Conservation (phyloP, 352 stramenopile genomes). For the Albugo laibachii region DNA sequence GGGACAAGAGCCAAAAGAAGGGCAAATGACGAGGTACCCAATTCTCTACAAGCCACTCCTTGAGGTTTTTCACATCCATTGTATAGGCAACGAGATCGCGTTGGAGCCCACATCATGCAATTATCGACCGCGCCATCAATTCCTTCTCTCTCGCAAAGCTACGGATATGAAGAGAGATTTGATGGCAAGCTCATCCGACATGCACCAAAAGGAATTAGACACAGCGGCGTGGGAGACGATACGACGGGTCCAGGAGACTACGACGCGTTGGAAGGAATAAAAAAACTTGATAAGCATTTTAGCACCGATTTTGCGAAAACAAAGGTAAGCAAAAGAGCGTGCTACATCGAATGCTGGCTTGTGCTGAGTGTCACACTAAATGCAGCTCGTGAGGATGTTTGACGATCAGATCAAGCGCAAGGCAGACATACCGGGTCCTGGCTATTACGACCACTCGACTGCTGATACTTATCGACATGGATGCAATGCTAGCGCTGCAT, state of each 20-base stretch:
- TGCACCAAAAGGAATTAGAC: slow-evolving; percentile 25
- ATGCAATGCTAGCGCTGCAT: slow-evolving; percentile 32
- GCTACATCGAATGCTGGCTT: neutral
- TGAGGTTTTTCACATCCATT: slow-evolving; percentile 12
- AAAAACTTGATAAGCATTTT: slow-evolving; percentile 37
- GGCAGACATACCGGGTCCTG: slow-evolving; percentile 31
- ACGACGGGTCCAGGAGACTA: slow-evolving; percentile 53
- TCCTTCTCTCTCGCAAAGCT: slow-evolving; percentile 45
- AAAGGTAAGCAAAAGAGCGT: slow-evolving; percentile 12
- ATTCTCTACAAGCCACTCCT: too few relatives aligned
- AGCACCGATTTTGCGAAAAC: slow-evolving; percentile 54
- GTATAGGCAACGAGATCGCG: slow-evolving; percentile 23
- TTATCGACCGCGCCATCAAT: slow-evolving; percentile 56
- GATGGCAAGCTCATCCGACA: slow-evolving; percentile 57
- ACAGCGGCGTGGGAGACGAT: slow-evolving; percentile 32
- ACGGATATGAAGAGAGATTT: slow-evolving; percentile 50
- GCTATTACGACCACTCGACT: slow-evolving; percentile 25
- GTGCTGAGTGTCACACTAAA: neutral
- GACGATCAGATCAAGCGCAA: slow-evolving; percentile 38
- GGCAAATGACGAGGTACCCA: slow-evolving; percentile 3
- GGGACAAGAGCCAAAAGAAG: slow-evolving; percentile 10
- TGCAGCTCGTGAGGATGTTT: slow-evolving; percentile 24
- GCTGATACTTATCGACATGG: slow-evolving; percentile 17
- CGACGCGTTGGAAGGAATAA: slow-evolving; percentile 37
- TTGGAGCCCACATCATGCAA: slow-evolving; percentile 16